Conservation (phyloP, 1,284 basidiomycete species). For the Microbotryum scabiosae region DNA sequence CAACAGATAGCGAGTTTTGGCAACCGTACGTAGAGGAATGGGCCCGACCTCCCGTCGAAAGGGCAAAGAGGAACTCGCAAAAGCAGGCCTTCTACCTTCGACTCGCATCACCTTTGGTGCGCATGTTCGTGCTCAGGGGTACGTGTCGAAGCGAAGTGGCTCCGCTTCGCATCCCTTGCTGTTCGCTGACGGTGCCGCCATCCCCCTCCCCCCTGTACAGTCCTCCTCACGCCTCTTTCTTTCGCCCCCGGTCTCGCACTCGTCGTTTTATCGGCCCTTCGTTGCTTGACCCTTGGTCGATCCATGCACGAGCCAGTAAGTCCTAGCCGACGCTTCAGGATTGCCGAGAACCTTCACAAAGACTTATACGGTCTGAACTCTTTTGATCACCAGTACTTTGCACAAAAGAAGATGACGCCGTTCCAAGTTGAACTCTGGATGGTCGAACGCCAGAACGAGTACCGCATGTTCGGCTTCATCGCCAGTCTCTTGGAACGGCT, state of each 20-base stretch:
- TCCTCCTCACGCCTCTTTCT: conserved; percentile 35
- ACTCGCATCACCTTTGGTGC: conserved; percentile 30
- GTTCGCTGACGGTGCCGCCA: not conserved
- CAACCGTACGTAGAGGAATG: conserved; percentile 36
- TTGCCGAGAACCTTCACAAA: not conserved
- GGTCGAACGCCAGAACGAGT: conserved; percentile 33
- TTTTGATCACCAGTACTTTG: conserved; percentile 27
- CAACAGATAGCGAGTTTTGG: conserved; percentile 29
- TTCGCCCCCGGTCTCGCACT: conserved; percentile 35
- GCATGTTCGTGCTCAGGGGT: conserved; percentile 33
- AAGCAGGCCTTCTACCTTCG: conserved; percentile 30
- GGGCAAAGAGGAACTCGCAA: conserved; percentile 29
- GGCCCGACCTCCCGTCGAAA: conserved; percentile 32
- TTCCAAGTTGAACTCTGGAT: conserved; percentile 34
- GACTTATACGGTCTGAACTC: not conserved
- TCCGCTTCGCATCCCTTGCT: not conserved
- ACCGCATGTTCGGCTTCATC: conserved; percentile 35
- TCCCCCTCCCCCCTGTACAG: conserved; percentile 3
- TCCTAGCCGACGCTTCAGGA: not conserved
- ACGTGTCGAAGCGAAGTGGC: not conserved
- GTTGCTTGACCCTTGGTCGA: conserved; percentile 26
- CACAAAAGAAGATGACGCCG: conserved; percentile 33
- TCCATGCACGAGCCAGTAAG: conserved; percentile 26
- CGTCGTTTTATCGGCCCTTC: conserved; percentile 29
- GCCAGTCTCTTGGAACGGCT: conserved; percentile 33